Percentiles rank a stretch among this genome's conserved stretches.
Conservation (phyloP, 257 asterid species). For the Rubia yunnanensis region DNA sequence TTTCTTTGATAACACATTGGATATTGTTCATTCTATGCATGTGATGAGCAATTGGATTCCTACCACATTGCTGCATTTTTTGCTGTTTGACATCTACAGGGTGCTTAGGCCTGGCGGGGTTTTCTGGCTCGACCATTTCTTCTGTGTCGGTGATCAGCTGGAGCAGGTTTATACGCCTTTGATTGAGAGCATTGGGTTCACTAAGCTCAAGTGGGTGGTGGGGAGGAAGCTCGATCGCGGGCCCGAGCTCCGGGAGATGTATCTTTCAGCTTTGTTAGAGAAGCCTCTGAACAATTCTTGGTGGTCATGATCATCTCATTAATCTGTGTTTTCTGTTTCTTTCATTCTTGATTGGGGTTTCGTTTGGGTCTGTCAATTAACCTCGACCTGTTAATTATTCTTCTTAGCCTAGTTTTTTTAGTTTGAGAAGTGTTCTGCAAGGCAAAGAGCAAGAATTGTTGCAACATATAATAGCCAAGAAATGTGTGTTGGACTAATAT, state of each 20-base stretch:
- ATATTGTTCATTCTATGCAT: slow-evolving; percentile 60
- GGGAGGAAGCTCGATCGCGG: slow-evolving; percentile 56
- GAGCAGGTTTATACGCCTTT: slow-evolving; percentile 47
- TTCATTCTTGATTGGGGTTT: neutral
- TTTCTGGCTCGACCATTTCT: slow-evolving; percentile 69
- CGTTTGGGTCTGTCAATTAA: neutral
- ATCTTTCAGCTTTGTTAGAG: slow-evolving; percentile 57
- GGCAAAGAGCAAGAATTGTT: neutral
- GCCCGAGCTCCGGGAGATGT: slow-evolving; percentile 51
- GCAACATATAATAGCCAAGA: neutral
- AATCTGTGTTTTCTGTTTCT: neutral
- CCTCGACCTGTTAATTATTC: neutral
- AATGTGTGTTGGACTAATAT: too few species aligned
- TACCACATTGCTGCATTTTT: slow-evolving; percentile 39
- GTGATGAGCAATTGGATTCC: slow-evolving; percentile 77
- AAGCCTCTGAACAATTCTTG: slow-evolving; percentile 56
- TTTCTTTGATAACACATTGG: slow-evolving; percentile 61
- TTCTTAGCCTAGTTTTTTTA: neutral
- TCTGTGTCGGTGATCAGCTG: slow-evolving; percentile 47
- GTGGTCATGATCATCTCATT: slow-evolving; percentile 20
- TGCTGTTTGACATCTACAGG: slow-evolving; percentile 56
- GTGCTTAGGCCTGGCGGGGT: slow-evolving; percentile 66
- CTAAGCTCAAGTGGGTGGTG: slow-evolving; percentile 44
- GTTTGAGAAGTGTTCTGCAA: too few species aligned
- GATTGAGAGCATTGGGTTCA: slow-evolving; percentile 53